These are phyloP conservation scores for Leptodontidium sp. DNA, from an alignment of 2,329 filamentous ascomycete genomes.

Conservation along the genomic window DNA sequence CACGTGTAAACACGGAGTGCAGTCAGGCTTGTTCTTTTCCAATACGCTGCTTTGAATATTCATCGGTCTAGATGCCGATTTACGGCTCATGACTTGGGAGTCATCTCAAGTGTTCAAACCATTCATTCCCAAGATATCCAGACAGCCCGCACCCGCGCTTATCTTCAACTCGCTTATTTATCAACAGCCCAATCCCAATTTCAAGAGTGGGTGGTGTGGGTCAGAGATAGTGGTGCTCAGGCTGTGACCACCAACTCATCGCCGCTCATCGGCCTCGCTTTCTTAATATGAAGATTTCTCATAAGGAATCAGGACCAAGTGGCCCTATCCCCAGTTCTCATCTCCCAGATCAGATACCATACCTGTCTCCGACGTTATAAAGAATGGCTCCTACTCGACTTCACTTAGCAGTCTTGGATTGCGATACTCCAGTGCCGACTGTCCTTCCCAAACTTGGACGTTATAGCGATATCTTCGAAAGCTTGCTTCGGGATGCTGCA, in stretches of 20 bases:
- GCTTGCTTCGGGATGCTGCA: conserved; percentile 29
- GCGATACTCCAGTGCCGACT: conserved; percentile 37
- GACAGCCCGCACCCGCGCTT: conserved; percentile 9
- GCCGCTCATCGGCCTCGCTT: conserved; percentile 1
- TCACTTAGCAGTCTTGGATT: conserved; percentile 33
- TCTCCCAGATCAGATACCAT: background rate
- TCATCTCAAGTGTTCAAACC: background rate
- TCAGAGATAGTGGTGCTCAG: background rate
- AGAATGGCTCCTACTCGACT: conserved; percentile 28
- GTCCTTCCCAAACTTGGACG: conserved; percentile 26
- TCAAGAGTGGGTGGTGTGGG: conserved; percentile 20
- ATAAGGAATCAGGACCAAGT: background rate
- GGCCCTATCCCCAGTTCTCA: background rate
- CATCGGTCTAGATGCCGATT: background rate
- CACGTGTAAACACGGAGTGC: too few species aligned
- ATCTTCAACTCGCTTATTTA: conserved; percentile 18
- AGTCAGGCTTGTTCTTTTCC: too few species aligned
- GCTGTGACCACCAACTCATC: background rate
- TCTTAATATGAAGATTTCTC: conserved; percentile 11
- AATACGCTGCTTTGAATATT: background rate
- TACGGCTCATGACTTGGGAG: background rate
- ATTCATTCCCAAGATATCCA: background rate
- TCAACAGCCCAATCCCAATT: background rate
- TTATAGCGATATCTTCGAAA: conserved; percentile 35
- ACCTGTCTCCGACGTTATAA: conserved; percentile 10